Evolutionary conservation across 2,329 filamentous ascomycete species (phyloP).

Genomic region (Chaetomium sp.): DNA sequence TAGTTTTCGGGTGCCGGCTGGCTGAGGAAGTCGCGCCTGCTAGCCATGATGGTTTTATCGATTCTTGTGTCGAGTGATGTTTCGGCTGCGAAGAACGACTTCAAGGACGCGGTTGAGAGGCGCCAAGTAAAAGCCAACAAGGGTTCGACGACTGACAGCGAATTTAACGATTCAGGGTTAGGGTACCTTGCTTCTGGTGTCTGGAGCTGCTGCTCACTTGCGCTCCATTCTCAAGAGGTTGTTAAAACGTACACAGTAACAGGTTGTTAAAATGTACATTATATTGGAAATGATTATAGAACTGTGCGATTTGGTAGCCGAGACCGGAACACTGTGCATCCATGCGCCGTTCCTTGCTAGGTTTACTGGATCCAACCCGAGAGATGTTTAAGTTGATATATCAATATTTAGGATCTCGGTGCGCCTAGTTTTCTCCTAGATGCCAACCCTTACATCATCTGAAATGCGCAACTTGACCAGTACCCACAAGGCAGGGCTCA

Average conservation of each 20-base stretch:
- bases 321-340: too few relatives aligned
- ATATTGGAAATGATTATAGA: too few relatives aligned
- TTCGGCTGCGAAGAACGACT: neutral
- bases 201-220: too few relatives aligned
- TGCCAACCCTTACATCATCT: neutral
- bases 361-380: too few relatives aligned
- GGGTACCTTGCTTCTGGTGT: neutral
- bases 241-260: too few relatives aligned
- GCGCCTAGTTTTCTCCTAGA: neutral
- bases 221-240: too few relatives aligned
- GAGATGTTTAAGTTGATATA: too few relatives aligned
- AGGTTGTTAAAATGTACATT: too few relatives aligned
- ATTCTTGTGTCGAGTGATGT: neutral
- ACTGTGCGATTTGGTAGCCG: too few relatives aligned
- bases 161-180: neutral
- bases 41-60: constrained; percentile 46
- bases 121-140: neutral
- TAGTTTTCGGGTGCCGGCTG: constrained; percentile 86
- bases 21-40: constrained; percentile 81
- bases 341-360: too few relatives aligned
- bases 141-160: neutral
- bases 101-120: neutral
- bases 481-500: neutral
- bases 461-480: neutral
- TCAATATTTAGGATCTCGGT: neutral